Percentiles rank a stretch among this genome's conserved stretches.
Conservation (phyloP, 2,329 filamentous ascomycete genomes). For the Colletotrichum liriopes region DNA sequence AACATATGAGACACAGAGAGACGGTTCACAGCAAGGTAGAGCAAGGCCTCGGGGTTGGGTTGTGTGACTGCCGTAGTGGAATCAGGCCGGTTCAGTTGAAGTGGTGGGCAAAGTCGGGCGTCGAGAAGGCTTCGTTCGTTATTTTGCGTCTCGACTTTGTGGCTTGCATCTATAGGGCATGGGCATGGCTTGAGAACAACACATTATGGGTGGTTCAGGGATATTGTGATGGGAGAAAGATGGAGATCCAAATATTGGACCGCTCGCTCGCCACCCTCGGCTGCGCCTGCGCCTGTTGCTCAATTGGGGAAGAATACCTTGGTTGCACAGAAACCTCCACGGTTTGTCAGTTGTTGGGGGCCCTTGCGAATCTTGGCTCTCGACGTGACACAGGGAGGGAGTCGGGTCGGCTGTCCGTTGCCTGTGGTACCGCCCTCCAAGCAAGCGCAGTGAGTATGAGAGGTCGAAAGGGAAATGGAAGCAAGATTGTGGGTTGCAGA, state of each 20-base stretch:
- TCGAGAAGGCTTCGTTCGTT: neutral
- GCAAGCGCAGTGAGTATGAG: neutral
- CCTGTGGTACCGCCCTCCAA: neutral
- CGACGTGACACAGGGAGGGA: constrained; percentile 20
- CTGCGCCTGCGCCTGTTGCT: constrained; percentile 33
- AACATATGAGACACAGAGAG: neutral
- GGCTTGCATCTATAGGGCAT: constrained; percentile 10
- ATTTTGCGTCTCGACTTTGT: constrained; percentile 4
- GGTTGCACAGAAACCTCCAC: constrained; percentile 14
- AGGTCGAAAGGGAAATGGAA: neutral
- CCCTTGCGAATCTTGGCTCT: neutral
- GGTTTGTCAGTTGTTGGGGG: neutral
- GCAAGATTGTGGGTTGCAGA: neutral
- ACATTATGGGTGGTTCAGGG: neutral
- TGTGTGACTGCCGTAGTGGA: neutral
- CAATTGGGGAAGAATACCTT: constrained; percentile 16
- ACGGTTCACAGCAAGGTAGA: neutral
- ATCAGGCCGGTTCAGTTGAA: neutral
- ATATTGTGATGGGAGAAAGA: constrained; percentile 1
- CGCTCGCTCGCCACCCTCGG: constrained; percentile 11
- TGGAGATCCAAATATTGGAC: neutral
- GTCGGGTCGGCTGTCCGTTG: constrained; percentile 11
- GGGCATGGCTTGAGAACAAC: neutral
- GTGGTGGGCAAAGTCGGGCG: constrained; percentile 2
- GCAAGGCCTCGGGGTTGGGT: neutral